phyloP scores from a whole-genome alignment of 2,329 filamentous ascomycete species.

The Pseudogymnoascus sp. region DNA sequence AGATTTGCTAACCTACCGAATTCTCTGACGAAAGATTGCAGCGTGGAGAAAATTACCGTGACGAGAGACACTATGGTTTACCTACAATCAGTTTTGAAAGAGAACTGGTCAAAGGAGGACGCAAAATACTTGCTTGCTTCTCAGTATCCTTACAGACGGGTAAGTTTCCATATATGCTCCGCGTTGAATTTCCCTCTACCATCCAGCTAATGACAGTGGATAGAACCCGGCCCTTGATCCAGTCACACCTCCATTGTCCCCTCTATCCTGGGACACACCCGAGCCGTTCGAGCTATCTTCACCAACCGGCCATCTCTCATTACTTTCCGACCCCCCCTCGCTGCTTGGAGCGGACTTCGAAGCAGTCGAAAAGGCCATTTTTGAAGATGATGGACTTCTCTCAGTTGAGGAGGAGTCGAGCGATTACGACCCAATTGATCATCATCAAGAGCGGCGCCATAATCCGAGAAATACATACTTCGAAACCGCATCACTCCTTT shows the following conservation, averaged over 20 bases:
- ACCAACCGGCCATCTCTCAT: conserved; percentile 11
- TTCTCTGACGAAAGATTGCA: conserved; percentile 18
- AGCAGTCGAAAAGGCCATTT: conserved; percentile 21
- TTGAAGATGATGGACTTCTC: conserved; percentile 21
- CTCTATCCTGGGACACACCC: conserved; percentile 11
- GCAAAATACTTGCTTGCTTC: conserved; percentile 15
- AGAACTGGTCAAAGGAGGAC: conserved; percentile 19
- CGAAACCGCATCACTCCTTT: neutral
- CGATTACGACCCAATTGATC: neutral
- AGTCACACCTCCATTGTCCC: conserved; percentile 26
- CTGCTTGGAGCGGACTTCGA: conserved; percentile 17
- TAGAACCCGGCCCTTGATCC: conserved; percentile 19
- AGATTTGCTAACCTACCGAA: conserved; percentile 15
- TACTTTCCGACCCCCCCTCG: conserved; percentile 14
- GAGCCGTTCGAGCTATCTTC: conserved; percentile 21
- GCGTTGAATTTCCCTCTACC: neutral
- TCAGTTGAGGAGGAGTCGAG: neutral
- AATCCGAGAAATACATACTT: neutral
- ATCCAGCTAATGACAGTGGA: neutral
- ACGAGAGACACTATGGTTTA: conserved; percentile 21
- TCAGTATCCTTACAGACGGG: conserved; percentile 18
- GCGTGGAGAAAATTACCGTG: conserved; percentile 22
- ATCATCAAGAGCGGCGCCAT: neutral
- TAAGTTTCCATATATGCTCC: conserved; percentile 9
- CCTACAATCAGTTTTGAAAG: conserved; percentile 16